Evolutionary conservation across 495 filamentous ascomycete species (phyloP), one percentile per base, ranked within the genome.

Genomic region (Bryoglossum gracile): DNA sequence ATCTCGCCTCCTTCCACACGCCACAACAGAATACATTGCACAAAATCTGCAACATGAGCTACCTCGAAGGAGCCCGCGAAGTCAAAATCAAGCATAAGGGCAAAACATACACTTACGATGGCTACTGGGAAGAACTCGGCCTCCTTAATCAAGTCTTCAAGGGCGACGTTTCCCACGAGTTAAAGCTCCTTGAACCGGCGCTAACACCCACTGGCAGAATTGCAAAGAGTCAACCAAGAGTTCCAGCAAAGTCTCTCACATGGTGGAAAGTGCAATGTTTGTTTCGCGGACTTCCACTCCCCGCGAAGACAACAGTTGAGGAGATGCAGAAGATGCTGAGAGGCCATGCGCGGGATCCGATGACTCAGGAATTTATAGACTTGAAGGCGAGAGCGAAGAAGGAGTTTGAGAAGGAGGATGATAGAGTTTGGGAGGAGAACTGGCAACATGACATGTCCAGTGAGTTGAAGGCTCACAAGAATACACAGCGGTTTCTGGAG

Each of bases 241-340:
- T 32, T 6, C 4, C 3, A 18, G 22, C 19, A 9, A 26, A 50
- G 47, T 16, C 47, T 9, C 2, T 14, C 11, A 43, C 21, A 22
- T 50, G 47, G 47, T 43, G 47, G 38, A 50, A 50, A 24, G 47
- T 38, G 3, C 47, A 50, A 50, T 50, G 36, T 18, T 16, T 30
- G 9, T 42, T 41, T 13, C 47, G 36, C 2, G 37, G 37, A 8
- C 23, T 42, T n/a, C n/a, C n/a, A n/a, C n/a, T n/a, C n/a, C n/a
- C n/a, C n/a, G 25, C 24, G n/a, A 46, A 36, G 9, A 30, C 28
- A 13, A 46, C 28, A 5, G n/a, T 35, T 2, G 19, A 21, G 36
- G 14, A 46, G 30, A n/a, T 46, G 17, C 43, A 46, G 43, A 24
- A 19, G 3, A 21, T 6, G 1, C 18, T 46, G 30, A 21, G n/a